phyloP scores from a whole-genome alignment of 2,329 filamentous ascomycete species.

The Pyrenophora tritici-repentis region DNA sequence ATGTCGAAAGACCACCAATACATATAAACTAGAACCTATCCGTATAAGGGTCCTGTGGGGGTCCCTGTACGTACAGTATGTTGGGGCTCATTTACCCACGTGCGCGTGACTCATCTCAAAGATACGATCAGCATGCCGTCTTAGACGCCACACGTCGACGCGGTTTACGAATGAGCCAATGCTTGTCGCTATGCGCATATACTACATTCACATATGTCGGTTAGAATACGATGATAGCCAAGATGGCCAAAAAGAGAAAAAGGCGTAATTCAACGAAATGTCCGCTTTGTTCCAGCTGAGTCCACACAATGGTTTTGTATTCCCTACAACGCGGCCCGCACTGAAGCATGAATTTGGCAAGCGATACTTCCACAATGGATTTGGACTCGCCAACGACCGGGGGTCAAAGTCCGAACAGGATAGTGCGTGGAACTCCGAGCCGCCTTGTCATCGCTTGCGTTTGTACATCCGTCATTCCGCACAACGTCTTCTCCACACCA shows the following conservation, averaged over 20 bases:
- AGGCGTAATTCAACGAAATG: no score
- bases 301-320: not conserved
- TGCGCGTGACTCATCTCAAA: not conserved
- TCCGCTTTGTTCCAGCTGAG: not conserved
- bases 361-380: not conserved
- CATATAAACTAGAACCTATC: no score
- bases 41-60: no score
- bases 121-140: constrained; percentile 7
- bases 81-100: no score
- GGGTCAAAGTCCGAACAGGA: not conserved
- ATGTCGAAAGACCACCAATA: no score
- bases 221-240: no score
- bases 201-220: no score
- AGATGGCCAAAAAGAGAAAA: no score
- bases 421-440: not conserved
- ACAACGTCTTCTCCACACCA: not conserved
- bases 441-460: not conserved
- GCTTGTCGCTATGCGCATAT: not conserved
- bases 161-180: not conserved
- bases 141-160: constrained; percentile 4
- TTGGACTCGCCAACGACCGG: not conserved
- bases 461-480: not conserved
- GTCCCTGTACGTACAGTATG: no score
- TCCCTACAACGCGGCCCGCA: no score
- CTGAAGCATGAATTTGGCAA: not conserved